A percentile compares a stretch with the other conserved stretches of the same genome.
Conservation (phyloP, 73 alveolate species). For the Tetrahymena elliotti region DNA sequence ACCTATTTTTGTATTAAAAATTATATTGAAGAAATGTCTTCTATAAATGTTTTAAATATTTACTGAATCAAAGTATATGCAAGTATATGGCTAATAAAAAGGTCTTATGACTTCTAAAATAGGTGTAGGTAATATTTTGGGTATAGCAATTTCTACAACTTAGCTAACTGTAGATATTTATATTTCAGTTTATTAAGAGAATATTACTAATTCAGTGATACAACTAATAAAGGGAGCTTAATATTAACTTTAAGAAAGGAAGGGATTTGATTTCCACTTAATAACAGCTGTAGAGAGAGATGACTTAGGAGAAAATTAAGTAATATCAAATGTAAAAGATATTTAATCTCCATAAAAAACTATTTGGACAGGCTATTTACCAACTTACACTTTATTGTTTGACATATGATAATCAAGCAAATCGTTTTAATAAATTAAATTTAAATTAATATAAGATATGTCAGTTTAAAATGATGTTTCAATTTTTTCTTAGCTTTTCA, state of each 20-base stretch:
- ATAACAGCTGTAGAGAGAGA: background rate
- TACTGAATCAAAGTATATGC: background rate
- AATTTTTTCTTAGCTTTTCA: background rate
- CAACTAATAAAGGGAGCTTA: background rate
- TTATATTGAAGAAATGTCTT: background rate
- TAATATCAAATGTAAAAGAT: background rate
- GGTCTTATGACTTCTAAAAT: background rate
- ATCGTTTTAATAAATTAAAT: background rate
- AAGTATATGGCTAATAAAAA: background rate
- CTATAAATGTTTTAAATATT: background rate
- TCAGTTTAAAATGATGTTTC: background rate
- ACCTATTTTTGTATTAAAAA: background rate
- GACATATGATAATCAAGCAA: background rate
- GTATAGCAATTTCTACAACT: background rate
- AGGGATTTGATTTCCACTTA: background rate
- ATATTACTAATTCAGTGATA: background rate
- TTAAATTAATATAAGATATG: background rate
- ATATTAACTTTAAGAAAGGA: background rate
- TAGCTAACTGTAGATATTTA: background rate
- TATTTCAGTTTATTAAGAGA: background rate
- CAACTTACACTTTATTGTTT: background rate
- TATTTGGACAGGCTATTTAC: background rate
- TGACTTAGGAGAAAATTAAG: background rate
- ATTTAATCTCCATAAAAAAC: background rate
- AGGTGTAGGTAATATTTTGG: background rate